Evolutionary conservation across 768 basidiomycete genomes (phyloP), one percentile per base, ranked within the genome.

Genomic region (Asterophora parasitica): DNA sequence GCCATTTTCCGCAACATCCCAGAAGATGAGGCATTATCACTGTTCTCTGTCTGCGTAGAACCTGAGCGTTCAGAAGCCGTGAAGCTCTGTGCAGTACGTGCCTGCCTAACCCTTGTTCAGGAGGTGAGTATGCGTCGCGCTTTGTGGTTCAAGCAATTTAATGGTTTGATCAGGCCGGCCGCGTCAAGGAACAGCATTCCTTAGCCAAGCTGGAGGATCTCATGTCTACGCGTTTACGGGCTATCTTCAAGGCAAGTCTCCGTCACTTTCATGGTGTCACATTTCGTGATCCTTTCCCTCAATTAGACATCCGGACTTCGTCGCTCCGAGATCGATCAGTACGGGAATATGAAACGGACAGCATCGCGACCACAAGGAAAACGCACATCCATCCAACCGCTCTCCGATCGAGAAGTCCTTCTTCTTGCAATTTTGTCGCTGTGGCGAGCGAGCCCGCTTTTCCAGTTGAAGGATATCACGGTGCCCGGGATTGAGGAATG

Each of bases 31-130:
- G 73, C 80, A 2, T 39, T 82, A 6, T 71, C 72, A 0, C 58
- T 91, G 5, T 88, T 92, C 59, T 58, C 68, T 16, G 69, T 71
- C 11, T 88, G 88, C 52, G 61, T 91, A 34, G 81, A 85, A 46
- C 80, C 89, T 7, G 86, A 90, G 56, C 78, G 85, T 26, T 85
- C 88, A 1, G 87, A 91, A 19, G 84, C 85, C 1, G 79, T 89
- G 55, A 92, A 92, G 69, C 78, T 85, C 9, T 79, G 80, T 49
- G 91, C 77, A 2, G 72, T 92, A 45, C 81, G 84, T 52, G 88
- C 91, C 2, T 82, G 77, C 55, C 64, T 88, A 33, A 86, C 81
- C 0, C 61, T 92, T 27, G 69, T 76, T 6, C 73, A 79, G 44
- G 89, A 93, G 71, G 85, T 82, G 58, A 48, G 67, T 56, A 12